Conservation (phyloP, 163 green algal genomes). For the Picocystis sp. region DNA sequence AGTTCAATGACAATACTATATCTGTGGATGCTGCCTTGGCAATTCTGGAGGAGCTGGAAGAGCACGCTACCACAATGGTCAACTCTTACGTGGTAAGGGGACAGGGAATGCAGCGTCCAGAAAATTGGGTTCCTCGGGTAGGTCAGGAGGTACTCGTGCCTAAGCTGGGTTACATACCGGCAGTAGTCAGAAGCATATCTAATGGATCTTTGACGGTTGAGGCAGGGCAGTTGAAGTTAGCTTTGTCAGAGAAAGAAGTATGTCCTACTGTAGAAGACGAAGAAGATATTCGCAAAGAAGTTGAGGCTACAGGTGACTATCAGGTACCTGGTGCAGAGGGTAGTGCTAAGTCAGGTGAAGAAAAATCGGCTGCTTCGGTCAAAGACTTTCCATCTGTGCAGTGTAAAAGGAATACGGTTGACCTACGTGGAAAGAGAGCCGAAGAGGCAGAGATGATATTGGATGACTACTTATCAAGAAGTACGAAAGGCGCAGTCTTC, state of each 20-base stretch:
- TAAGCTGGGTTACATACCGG: too few species aligned
- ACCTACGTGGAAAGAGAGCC: conserved; percentile 16
- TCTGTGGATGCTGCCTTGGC: too few species aligned
- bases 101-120: too few species aligned
- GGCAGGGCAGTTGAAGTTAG: background rate
- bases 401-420: conserved; percentile 23
- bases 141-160: too few species aligned
- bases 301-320: background rate
- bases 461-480: conserved; percentile 1
- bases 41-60: too few species aligned
- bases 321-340: background rate
- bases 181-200: too few species aligned
- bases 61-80: too few species aligned
- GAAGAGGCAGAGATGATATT: conserved; percentile 15
- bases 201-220: background rate
- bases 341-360: background rate
- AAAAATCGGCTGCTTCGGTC: background rate
- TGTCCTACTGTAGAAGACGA: background rate
- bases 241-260: background rate
- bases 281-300: background rate
- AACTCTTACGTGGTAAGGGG: too few species aligned
- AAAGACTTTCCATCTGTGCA: conserved; percentile 13
- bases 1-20: too few species aligned
- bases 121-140: too few species aligned
- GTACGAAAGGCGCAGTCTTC: conserved; percentile 14